Base-by-base conservation (phyloP, 345 rosid genomes). In the Tarenaya hassleriana region DNA sequence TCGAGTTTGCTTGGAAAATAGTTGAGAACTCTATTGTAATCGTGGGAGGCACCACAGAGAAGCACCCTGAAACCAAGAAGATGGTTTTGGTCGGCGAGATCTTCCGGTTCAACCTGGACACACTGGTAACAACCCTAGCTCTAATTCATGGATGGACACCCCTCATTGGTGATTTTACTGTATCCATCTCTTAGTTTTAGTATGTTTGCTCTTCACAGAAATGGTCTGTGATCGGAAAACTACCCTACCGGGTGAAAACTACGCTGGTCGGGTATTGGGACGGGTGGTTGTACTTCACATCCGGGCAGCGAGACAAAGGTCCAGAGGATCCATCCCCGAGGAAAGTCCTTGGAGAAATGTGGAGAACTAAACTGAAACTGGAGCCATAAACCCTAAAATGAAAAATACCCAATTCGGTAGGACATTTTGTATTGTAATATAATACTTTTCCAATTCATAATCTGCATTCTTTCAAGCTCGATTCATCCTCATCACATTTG, bases 261-360 rank as follows among this genome's bases (percentile, higher is more conserved):
- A 87, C 95, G 0, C 74, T 84, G 29, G 96, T 83, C 29, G 95
- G 95, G 1, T 81, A 70, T 58, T 84, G 95, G 94, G 67, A 85
- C 16, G 98, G 95, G 34, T 73, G 77, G 75, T 56, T 92, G 55
- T 88, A 92, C 74, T 85, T 84, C 71, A 92, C 96, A 18, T 92
- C 96, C 0, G 98, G 98, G 61, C 95, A 92, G 67, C 87, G 95
- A 58, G 95, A 92, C 70, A 92, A 59, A 67, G 98, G 98, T 46
- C 84, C 86, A 10, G 72, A 63, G 41, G 78, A 92, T 76, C 96
- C 98, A 4, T 61, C 84, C 1, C 98, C 96, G 0, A 82, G 54
- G 68, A 92, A 92, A 73, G 96, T 92, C 20, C 40, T 77, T 1
- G 95, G 83, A 34, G 96, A 92, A 27, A 70, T 81, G 86, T 88